Base-by-base conservation (phyloP, 805 yeast species). In the Yarrowia keelungensis region DNA sequence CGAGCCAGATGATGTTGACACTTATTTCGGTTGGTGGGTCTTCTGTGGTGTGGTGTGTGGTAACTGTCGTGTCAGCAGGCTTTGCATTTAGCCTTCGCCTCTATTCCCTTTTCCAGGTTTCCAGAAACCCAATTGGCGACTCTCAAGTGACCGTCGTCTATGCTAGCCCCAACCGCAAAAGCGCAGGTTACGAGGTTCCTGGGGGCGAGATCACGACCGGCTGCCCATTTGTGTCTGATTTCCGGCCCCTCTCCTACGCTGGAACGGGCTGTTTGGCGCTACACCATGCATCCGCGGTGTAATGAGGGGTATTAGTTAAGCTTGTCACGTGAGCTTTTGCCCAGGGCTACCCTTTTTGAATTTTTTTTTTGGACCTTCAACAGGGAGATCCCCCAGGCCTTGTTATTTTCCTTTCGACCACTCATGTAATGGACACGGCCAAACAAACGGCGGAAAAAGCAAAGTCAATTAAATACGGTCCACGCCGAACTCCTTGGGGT, bases 41-140 rank as follows among this genome's bases (percentile, higher is more conserved):
- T 58, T 32, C 38, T 42, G 47, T 32, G 64, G 36, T 22, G 61
- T 54, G 49, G 42, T 45, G 65, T 59, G 51, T 43, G 51, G 22
- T 35, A 59, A 59, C 65, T 59, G 65, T 59, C 65, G 65, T 59
- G 65, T 59, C 65, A 59, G 65, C 65, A 59, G 65, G 65, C 65
- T 59, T 59, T 59, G 65, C 65, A 59, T 59, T 59, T 59, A 59
- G 65, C 65, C 65, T 59, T 59, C 36, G 65, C 19, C 65, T 45
- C 41, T 43, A 45, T 56, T 56, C 62, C 62, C 62, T 56, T 56
- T 56, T 56, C 49, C 62, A 56, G 49, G 38, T 42, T 26, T 53
- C 39, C 38, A 42, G 32, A 59, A 59, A 59, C 65, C 65, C 65
- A 59, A 59, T 59, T 45, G 51, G 65, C 42, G 51, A 43, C 47